phyloP scores from a whole-genome alignment of 345 rosid genomes.

The Linum tenue region DNA sequence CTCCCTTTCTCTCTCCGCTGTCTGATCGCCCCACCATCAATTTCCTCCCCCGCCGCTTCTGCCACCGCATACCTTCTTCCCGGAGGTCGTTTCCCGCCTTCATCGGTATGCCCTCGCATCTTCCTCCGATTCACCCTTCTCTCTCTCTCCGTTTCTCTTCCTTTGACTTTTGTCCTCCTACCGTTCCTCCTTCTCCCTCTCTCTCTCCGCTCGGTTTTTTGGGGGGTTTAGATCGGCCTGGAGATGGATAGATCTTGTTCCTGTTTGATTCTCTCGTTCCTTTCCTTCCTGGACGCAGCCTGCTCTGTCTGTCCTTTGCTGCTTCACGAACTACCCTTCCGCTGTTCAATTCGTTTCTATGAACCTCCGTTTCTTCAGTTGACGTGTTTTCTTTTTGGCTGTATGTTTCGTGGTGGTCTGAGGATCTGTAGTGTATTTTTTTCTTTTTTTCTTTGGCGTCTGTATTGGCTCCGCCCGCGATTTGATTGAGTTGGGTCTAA shows the following conservation, averaged over 20 bases:
- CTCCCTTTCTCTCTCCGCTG: neutral
- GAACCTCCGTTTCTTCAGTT: neutral
- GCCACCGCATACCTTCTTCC: neutral
- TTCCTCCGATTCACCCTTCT: neutral
- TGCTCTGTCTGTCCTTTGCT: too few species aligned
- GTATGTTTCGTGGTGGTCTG: neutral
- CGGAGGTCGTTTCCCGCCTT: neutral
- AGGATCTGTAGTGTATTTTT: neutral
- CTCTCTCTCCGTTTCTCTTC: neutral
- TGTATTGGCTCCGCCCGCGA: neutral
- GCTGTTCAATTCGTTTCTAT: too few species aligned
- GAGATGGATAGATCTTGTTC: neutral
- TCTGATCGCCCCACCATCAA: neutral
- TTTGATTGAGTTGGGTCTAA: neutral
- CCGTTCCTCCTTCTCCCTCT: neutral
- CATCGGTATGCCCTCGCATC: neutral
- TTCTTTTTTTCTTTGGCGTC: neutral
- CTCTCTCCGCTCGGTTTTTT: neutral
- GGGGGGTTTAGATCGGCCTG: neutral
- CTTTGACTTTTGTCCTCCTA: neutral
- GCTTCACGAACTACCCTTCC: too few species aligned
- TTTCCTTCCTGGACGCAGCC: neutral
- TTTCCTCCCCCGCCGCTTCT: neutral
- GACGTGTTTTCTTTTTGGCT: neutral
- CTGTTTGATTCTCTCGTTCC: neutral